These are phyloP conservation scores for Neonectria magnoliae DNA, from an alignment of 2,329 filamentous ascomycete species.

Conservation along the genomic window DNA sequence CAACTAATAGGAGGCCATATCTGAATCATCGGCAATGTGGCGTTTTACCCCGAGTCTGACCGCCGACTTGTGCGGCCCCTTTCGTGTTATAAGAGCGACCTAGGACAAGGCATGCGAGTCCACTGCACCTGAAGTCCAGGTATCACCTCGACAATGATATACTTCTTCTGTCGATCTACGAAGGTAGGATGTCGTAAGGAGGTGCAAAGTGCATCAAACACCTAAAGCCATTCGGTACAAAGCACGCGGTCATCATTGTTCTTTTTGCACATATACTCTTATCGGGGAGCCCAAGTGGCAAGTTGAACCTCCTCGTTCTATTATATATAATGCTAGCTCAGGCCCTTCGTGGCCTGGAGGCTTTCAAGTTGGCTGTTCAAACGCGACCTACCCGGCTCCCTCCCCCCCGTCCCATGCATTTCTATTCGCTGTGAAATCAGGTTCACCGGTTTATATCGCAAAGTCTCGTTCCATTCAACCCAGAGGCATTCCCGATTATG, in stretches of 20 bases:
- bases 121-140: not conserved
- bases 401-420: not conserved
- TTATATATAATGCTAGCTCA: not conserved
- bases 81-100: not conserved
- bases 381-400: not conserved
- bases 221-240: not conserved
- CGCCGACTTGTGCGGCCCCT: constrained; percentile 5
- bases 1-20: not conserved
- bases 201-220: not conserved
- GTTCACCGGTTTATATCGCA: not conserved
- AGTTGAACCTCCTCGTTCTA: not conserved
- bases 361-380: not conserved
- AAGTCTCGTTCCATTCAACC: constrained; percentile 1
- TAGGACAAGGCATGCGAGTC: not conserved
- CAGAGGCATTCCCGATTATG: not conserved
- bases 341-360: not conserved
- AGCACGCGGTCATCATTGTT: too few species aligned
- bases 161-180: not conserved
- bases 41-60: constrained; percentile 5
- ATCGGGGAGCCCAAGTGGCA: not conserved
- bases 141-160: constrained; percentile 7
- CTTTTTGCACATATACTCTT: not conserved
- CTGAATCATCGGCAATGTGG: not conserved
- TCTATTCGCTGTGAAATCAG: not conserved
- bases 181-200: not conserved